Evolutionary conservation across 1,139 yeast genomes (phyloP), one percentile per base, ranked within the genome.

Genomic region (Suhomyces bokatorum): DNA sequence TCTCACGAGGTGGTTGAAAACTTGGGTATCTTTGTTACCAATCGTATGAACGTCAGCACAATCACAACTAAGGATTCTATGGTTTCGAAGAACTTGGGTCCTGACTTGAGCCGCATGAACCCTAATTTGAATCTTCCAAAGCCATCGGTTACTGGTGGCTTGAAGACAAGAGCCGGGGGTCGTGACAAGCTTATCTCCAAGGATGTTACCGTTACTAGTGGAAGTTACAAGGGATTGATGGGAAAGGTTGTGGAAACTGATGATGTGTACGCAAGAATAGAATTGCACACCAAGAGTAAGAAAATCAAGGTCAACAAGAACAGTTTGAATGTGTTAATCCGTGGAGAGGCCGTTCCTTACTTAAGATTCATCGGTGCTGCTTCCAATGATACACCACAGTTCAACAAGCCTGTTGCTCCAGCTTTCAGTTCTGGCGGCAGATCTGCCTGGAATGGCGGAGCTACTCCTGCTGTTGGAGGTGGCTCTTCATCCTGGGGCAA

Each of bases 241-340:
- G 99, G 99, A 61, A 87, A 88, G 54, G 90, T 95, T 34, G 87
- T 87, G 51, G 98, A 93, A 61, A 88, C 96, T 12, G 95, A 90
- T 55, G 99, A 95, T 50, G 85, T 85, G 16, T 80, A 78, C 56
- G 98, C 98, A 3, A 80, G 98, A 50, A 87, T 93, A 39, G 99
- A 93, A 67, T 77, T 93, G 53, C 98, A 93, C 64, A 87, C 97
- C 32, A 91, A 90, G 58, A 85, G 85, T 59, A 95, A 93, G 64
- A 87, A 85, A 49, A 83, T 91, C 51, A 89, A 93, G 51, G 90
- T 93, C 32, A 85, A 82, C 56, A 91, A 91, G 60, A 78, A 80
- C 32, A 87, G 83, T 60, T 76, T 93, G 57, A 78, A 86, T 54
- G 88, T 90, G 50, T 77, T 83, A 56, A 76, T 81, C 40, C 71